phyloP scores from a whole-genome alignment of 768 basidiomycete species.

The Suillus placidus region DNA sequence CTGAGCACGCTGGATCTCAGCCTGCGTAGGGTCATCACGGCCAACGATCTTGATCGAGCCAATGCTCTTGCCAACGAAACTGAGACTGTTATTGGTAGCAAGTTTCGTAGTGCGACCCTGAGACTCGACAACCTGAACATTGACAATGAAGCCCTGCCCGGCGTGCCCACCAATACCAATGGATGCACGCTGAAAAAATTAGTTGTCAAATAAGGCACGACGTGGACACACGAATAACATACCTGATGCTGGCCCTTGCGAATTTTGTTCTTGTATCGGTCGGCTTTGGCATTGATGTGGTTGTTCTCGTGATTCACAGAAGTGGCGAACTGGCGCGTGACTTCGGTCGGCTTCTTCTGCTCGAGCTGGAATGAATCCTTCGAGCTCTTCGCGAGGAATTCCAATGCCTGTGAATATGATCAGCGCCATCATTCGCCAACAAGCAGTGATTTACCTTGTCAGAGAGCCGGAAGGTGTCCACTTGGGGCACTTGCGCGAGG shows the following conservation, averaged over 20 bases:
- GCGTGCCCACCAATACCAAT: constrained; percentile 26
- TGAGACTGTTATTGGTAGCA: constrained; percentile 19
- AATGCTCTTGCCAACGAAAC: constrained; percentile 35
- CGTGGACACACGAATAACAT: constrained; percentile 11
- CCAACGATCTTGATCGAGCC: constrained; percentile 52
- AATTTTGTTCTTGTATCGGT: constrained; percentile 35
- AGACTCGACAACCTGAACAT: constrained; percentile 22
- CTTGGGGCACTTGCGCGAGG: constrained; percentile 24
- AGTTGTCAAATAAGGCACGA: background rate
- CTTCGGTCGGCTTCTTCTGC: constrained; percentile 28
- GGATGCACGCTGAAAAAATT: constrained; percentile 17
- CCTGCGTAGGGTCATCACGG: constrained; percentile 56
- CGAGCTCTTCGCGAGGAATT: constrained; percentile 31
- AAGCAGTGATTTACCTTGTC: constrained; percentile 19
- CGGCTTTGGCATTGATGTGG: constrained; percentile 21
- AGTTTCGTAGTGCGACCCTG: constrained; percentile 25
- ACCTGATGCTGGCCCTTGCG: constrained; percentile 42
- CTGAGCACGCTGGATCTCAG: constrained; percentile 48
- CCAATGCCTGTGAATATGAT: constrained; percentile 23
- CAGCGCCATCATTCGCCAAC: background rate
- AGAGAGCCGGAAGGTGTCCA: constrained; percentile 29
- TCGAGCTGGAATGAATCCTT: constrained; percentile 29
- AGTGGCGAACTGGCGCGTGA: constrained; percentile 24
- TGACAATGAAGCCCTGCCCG: constrained; percentile 26
- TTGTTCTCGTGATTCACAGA: constrained; percentile 17